Evolutionary conservation across 2,329 filamentous ascomycete species (phyloP), one percentile per base, ranked within the genome.

Genomic region (Anthostomella pinea): DNA sequence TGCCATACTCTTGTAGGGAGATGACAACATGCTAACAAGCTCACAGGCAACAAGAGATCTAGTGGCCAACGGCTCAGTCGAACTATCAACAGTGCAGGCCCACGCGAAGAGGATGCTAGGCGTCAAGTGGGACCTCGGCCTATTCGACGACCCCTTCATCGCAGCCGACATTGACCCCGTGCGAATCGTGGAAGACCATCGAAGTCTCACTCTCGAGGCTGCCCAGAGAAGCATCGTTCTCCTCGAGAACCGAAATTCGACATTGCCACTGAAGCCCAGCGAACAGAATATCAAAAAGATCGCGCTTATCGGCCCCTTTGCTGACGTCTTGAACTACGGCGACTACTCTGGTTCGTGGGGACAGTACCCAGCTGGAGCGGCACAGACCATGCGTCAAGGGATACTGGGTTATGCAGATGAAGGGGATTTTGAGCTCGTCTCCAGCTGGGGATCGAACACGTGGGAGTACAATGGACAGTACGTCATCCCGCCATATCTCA

Each of bases 391-490:
- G 1, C 57, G 63, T 1, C 57, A 69, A 51, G 62, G 58, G 1
- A 51, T 69, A 6, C 33, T 56, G 7, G 49, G 37, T 15, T 61
- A 57, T 46, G 54, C 46, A 7, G 41, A 53, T 2, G 43, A 51
- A 2, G 39, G 46, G 0, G 37, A 43, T 5, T 57, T 62, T 3
- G 51, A 58, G n/a, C 31, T 70, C 1, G 51, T 63, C 3, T 61
- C 66, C 2, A 63, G 63, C 34, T 68, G 66, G 65, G 66, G 67
- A 2, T 48, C 60, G 5, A 66, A 70, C 41, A 63, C 63, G 2
- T 70, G 66, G 67, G 56, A 64, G 16, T 69, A 67, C 34, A 69
- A 68, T 32, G 57, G 56, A 0, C 67, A 70, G 41, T 65, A 67
- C 23, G 64, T 64, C 5, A 63, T 70, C 15, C 66, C 66, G 1